phyloP scores from a whole-genome alignment of 768 basidiomycete genomes.

The Inosperma sp. region DNA sequence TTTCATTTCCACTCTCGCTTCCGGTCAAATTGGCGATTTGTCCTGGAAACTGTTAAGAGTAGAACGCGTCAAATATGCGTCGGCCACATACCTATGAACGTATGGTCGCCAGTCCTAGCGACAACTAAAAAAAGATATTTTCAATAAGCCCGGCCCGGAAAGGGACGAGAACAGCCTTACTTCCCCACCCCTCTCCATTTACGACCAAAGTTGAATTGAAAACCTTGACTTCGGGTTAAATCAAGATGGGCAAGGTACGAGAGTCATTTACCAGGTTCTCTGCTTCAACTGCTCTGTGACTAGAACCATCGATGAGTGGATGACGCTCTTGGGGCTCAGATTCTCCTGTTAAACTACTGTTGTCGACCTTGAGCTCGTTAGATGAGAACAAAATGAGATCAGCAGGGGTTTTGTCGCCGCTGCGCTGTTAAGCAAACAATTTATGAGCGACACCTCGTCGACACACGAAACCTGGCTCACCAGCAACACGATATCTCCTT shows the following conservation, averaged over 20 bases:
- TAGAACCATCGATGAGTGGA: constrained; percentile 43
- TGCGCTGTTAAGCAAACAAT: constrained; percentile 38
- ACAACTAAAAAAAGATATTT: constrained; percentile 39
- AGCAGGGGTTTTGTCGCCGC: constrained; percentile 68
- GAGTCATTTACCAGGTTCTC: constrained; percentile 48
- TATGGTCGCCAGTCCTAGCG: constrained; percentile 61
- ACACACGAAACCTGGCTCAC: constrained; percentile 30
- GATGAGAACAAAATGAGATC: constrained; percentile 57
- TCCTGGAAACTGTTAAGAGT: constrained; percentile 34
- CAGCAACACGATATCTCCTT: constrained; percentile 61
- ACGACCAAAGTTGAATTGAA: constrained; percentile 68
- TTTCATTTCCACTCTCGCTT: constrained; percentile 58
- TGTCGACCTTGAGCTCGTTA: constrained; percentile 65
- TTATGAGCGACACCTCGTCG: background rate
- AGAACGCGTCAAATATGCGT: background rate
- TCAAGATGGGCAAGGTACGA: background rate
- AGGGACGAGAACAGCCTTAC: constrained; percentile 38
- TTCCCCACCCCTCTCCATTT: constrained; percentile 68
- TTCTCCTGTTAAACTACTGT: constrained; percentile 67
- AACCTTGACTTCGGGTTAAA: constrained; percentile 33
- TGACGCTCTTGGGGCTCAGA: constrained; percentile 63
- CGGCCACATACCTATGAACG: constrained; percentile 49
- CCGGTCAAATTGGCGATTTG: constrained; percentile 68
- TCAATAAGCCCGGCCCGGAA: background rate
- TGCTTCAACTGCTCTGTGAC: constrained; percentile 52